Conservation (phyloP, 129 eudicot genomes). For the Saussurea involucrata region DNA sequence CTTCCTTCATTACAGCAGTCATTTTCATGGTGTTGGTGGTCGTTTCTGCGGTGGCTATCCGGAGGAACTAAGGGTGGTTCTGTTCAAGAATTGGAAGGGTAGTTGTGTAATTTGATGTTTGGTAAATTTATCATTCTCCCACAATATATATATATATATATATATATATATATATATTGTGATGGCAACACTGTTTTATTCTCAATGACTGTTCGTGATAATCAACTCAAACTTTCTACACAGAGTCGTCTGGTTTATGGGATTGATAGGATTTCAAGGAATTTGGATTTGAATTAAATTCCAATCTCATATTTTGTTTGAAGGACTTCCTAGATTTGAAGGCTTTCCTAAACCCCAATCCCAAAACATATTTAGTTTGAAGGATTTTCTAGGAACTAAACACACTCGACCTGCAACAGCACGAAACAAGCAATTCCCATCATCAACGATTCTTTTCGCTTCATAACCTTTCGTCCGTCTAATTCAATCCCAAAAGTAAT, state of each 20-base stretch:
- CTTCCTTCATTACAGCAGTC: slow-evolving; percentile 59
- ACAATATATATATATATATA: neutral
- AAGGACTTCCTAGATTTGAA: too few species aligned
- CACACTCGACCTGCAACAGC: slow-evolving; percentile 98
- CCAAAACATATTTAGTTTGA: too few species aligned
- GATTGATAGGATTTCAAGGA: too few species aligned
- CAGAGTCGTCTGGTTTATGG: too few species aligned
- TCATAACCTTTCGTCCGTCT: slow-evolving; percentile 80
- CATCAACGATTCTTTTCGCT: slow-evolving; percentile 82
- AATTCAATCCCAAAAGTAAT: slow-evolving; percentile 56
- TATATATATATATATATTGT: too few species aligned
- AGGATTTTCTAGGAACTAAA: too few species aligned
- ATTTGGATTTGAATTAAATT: too few species aligned
- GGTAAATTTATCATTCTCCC: neutral
- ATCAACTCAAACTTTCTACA: too few species aligned
- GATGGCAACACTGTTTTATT: too few species aligned
- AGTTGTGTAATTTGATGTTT: slow-evolving; percentile 9
- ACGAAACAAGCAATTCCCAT: slow-evolving; percentile 94
- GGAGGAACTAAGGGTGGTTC: slow-evolving; percentile 30
- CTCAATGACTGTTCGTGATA: too few species aligned
- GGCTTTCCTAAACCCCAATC: too few species aligned
- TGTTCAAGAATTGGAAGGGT: slow-evolving; percentile 5
- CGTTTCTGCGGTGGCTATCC: slow-evolving; percentile 62
- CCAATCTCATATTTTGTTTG: too few species aligned
- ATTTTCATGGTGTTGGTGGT: slow-evolving; percentile 57